A percentile compares a stretch with the other conserved stretches of the same genome.
Evolutionary conservation across 1,284 basidiomycete species (phyloP).

Genomic region (Pseudozyma thailandica): DNA sequence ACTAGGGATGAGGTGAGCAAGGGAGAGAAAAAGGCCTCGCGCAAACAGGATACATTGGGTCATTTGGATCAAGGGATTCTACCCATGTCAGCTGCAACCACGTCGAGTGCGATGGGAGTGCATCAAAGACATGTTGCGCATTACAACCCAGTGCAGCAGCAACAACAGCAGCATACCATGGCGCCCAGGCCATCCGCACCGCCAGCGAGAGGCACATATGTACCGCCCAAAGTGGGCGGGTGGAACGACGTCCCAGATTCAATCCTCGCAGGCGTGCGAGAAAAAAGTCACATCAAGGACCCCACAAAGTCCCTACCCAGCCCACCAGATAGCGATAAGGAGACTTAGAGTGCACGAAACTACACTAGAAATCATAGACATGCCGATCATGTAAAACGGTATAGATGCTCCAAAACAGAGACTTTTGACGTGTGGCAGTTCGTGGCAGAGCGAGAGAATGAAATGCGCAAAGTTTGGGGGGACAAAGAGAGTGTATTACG

Average conservation of each 20-base stretch:
- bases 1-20: slow-evolving; percentile 42
- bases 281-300: slow-evolving; percentile 35
- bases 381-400: not conserved
- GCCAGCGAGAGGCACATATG: not conserved
- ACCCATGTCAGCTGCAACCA: not conserved
- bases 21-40: slow-evolving; percentile 20
- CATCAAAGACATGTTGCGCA: slow-evolving; percentile 3
- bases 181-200: not conserved
- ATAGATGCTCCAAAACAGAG: too few relatives aligned
- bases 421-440: too few relatives aligned
- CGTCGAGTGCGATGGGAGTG: not conserved
- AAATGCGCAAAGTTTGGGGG: too few relatives aligned
- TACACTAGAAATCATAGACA: too few relatives aligned
- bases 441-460: too few relatives aligned
- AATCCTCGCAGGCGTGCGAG: not conserved
- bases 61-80: too few relatives aligned
- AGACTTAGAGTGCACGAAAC: not conserved
- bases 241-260: slow-evolving; percentile 37
- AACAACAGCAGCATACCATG: not conserved
- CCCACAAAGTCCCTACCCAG: slow-evolving; percentile 40
- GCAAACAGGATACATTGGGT: slow-evolving; percentile 25
- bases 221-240: slow-evolving; percentile 12
- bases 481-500: too few relatives aligned
- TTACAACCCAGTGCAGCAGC: not conserved
- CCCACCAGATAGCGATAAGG: slow-evolving; percentile 48